Base-by-base conservation (phyloP, 1,284 basidiomycete genomes). In the Melampsora americana region DNA sequence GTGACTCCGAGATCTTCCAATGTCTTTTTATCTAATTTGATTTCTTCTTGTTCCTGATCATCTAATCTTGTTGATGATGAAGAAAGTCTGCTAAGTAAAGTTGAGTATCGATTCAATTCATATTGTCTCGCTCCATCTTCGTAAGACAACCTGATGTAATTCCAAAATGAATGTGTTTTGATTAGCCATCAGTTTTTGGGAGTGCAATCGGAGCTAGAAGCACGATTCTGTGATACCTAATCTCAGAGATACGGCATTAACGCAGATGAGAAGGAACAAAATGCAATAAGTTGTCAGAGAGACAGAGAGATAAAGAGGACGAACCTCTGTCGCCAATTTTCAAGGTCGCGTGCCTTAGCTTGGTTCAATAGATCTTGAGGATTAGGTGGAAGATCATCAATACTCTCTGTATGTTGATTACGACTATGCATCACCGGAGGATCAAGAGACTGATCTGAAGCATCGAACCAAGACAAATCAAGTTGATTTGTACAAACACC, bases 291-390 rank as follows among this genome's bases (percentile, higher is more conserved):
- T n/a, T n/a, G n/a, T n/a, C n/a, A n/a, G n/a, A n/a, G n/a, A n/a
- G n/a, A n/a, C 35, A 23, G 12, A 20, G 20, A 9, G 20, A 23
- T 26, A 20, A 20, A 26, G 11, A 23, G 28, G 20, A 64, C 69
- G 28, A 16, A 71, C 69, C 69, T 35, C 30, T 23, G 46, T 71
- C 28, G 59, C 69, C 69, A 71, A 50, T 44, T 30, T 28, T 64
- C 61, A 46, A 71, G 61, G 42, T 71, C 69, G 46, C 35, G 20
- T 48, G 64, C 64, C 46, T 71, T 71, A 0, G 28, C 44, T 44
- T 71, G 59, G 32, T 71, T 71, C 39, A 62, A 62, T 6, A 71
- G 42, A 46, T 71, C 69, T 64, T 71, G 69, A 46, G 69, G 69
- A 53, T 71, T 59, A 64, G 69, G 60, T 14, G 69, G 69, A 30